phyloP scores from a whole-genome alignment of 345 rosid genomes.

The Trapa bicornis region DNA sequence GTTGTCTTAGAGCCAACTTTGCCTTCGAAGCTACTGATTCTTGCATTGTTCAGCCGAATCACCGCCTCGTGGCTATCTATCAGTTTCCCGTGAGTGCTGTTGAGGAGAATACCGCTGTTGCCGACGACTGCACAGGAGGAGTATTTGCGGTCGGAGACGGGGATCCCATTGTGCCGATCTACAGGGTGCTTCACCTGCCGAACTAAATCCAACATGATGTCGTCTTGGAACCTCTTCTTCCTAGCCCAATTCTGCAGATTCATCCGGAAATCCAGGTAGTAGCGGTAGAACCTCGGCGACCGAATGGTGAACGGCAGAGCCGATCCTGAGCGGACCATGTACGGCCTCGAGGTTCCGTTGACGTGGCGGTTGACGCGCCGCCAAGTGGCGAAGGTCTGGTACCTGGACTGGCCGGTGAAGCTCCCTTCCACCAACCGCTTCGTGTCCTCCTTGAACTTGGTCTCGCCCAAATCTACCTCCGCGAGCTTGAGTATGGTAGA shows the following conservation, averaged over 20 bases:
- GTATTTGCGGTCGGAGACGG: slow-evolving; percentile 25
- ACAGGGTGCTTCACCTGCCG: slow-evolving; percentile 43
- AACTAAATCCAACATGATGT: slow-evolving; percentile 55
- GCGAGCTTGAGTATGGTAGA: slow-evolving; percentile 60
- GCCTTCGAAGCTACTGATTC: slow-evolving; percentile 32
- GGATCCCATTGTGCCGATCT: slow-evolving; percentile 30
- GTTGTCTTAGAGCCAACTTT: slow-evolving; percentile 64
- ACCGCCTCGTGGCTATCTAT: slow-evolving; percentile 83
- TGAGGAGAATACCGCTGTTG: slow-evolving; percentile 71
- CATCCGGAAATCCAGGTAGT: slow-evolving; percentile 62
- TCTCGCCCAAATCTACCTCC: slow-evolving; percentile 49
- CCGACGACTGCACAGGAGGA: slow-evolving; percentile 88
- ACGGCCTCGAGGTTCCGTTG: slow-evolving; percentile 13
- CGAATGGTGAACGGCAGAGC: slow-evolving; percentile 21
- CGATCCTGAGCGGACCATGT: slow-evolving; percentile 6
- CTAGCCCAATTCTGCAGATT: slow-evolving; percentile 50
- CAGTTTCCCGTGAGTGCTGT: slow-evolving; percentile 35
- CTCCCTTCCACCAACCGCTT: slow-evolving; percentile 50
- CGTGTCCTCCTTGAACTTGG: slow-evolving; percentile 39
- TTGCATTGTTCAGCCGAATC: slow-evolving; percentile 79
- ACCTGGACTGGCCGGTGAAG: slow-evolving; percentile 31
- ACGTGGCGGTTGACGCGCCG: slow-evolving; percentile 32
- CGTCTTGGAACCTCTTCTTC: slow-evolving; percentile 37
- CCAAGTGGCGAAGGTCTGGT: slow-evolving; percentile 37
- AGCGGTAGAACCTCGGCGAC: slow-evolving; percentile 49